These are phyloP conservation scores for Macrophomina tecta DNA, from an alignment of 2,329 filamentous ascomycete species.

Conservation along the genomic window DNA sequence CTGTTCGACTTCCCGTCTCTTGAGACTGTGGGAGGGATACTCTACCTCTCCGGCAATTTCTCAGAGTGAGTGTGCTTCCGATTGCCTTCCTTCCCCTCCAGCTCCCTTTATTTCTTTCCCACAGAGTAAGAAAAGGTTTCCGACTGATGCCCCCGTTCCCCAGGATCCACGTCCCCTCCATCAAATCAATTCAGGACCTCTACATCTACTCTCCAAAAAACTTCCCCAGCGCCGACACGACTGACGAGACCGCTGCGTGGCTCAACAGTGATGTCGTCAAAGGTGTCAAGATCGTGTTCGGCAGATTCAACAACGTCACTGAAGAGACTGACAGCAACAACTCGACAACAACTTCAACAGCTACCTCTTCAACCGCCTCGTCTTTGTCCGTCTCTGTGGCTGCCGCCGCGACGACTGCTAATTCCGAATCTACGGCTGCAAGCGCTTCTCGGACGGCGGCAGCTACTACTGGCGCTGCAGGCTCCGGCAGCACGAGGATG, in stretches of 20 bases:
- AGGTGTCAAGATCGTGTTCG: too few species aligned
- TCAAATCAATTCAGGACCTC: not conserved
- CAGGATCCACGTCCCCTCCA: not conserved
- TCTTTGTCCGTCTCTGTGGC: not conserved
- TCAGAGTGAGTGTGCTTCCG: not conserved
- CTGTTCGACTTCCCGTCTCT: not conserved
- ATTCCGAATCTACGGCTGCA: not conserved
- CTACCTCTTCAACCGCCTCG: not conserved
- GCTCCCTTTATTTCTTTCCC: too few species aligned
- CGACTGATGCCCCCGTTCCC: not conserved
- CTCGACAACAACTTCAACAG: not conserved
- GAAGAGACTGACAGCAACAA: not conserved
- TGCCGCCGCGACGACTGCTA: not conserved
- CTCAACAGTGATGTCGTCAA: not conserved
- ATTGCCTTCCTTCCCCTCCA: too few species aligned
- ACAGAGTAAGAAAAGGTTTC: too few species aligned
- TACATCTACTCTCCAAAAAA: not conserved
- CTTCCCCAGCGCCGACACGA: not conserved
- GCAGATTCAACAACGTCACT: not conserved
- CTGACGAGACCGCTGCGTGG: not conserved
- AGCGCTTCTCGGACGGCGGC: not conserved
- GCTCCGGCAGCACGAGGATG: not conserved
- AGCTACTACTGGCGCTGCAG: not conserved
- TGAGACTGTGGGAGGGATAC: not conserved
- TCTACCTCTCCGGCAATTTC: not conserved